phyloP scores from a whole-genome alignment of 306 rosid genomes.

The Geum urbanum region DNA sequence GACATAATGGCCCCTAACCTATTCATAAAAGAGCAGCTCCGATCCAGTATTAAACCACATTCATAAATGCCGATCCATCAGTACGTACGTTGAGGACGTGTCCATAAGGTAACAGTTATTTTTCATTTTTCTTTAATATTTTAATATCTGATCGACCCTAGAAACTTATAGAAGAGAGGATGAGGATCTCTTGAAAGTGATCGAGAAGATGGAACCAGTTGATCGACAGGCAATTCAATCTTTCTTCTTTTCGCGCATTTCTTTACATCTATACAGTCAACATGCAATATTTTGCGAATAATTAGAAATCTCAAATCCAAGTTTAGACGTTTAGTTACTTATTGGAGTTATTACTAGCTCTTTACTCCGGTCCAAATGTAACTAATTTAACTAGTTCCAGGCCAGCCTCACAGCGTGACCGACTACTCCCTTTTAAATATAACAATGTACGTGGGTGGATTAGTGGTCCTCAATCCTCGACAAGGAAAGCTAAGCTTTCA shows the following conservation, averaged over 20 bases:
- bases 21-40: no score
- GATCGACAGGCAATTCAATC: neutral
- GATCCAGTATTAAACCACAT: neutral
- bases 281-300: no score
- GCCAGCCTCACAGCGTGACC: neutral
- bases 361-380: neutral
- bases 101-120: neutral
- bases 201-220: no score
- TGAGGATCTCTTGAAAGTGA: slow-evolving; percentile 1
- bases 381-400: neutral
- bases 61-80: neutral
- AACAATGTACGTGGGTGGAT: neutral
- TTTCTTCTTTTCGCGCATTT: no score
- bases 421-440: neutral
- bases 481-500: neutral
- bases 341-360: neutral
- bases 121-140: neutral
- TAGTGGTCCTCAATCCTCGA: slow-evolving; percentile 9
- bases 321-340: neutral
- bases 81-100: neutral
- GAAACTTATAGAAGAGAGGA: neutral
- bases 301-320: neutral
- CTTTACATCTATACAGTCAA: no score
- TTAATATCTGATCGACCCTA: no score
- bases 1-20: slow-evolving; percentile 16